These are phyloP conservation scores for Citrus hindsii DNA, from an alignment of 345 rosid genomes.

Conservation along the genomic window DNA sequence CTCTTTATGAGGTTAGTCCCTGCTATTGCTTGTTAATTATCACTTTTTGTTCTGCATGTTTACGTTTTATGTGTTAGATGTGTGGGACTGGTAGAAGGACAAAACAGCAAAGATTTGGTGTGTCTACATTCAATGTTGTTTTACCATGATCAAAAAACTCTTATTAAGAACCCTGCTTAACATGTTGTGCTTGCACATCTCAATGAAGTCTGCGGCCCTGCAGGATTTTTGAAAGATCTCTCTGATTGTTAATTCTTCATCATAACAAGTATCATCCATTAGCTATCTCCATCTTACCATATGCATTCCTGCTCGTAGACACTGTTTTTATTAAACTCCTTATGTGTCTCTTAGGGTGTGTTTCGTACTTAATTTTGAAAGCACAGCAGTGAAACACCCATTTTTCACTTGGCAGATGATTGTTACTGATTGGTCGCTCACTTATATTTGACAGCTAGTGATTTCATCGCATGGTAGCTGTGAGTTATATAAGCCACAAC, in stretches of 20 bases:
- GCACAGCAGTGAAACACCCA: no score
- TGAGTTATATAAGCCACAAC: no score
- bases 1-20: slow-evolving; percentile 71
- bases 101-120: neutral
- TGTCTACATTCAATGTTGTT: neutral
- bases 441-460: no score
- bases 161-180: neutral
- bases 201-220: neutral
- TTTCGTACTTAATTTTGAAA: no score
- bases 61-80: neutral
- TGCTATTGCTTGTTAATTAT: neutral
- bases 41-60: neutral
- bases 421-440: no score
- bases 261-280: neutral
- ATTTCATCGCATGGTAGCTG: no score
- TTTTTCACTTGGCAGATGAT: no score
- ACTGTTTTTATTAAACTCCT: neutral
- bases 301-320: neutral
- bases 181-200: neutral
- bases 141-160: neutral
- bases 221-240: neutral
- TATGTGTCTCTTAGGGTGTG: neutral
- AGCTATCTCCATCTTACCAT: neutral
- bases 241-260: neutral
- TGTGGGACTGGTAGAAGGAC: neutral